Conservation (phyloP, 2,329 filamentous ascomycete species). For the Stagonosporopsis cucurbitacearum region DNA sequence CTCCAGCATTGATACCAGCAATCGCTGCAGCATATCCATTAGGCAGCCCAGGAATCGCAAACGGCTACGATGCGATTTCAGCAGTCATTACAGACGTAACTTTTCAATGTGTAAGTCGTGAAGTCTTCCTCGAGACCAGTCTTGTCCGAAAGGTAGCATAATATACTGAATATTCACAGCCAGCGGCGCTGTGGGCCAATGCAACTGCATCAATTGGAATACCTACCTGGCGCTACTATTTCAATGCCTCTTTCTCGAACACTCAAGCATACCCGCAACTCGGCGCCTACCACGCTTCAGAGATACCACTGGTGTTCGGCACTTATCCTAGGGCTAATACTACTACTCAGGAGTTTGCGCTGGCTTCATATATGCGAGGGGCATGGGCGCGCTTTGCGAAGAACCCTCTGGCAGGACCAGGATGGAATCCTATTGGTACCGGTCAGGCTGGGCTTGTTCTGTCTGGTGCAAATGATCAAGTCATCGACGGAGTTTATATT, state of each 20-base stretch:
- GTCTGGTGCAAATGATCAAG: constrained; percentile 21
- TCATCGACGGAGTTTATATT: constrained; percentile 11
- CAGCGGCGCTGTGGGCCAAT: constrained; percentile 31
- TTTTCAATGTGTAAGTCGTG: constrained; percentile 27
- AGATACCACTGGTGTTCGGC: constrained; percentile 34
- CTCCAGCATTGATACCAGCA: constrained; percentile 19
- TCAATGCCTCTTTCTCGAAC: constrained; percentile 40
- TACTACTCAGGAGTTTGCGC: constrained; percentile 29
- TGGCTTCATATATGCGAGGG: constrained; percentile 28
- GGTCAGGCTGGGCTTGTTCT: constrained; percentile 21
- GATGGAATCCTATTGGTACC: constrained; percentile 32
- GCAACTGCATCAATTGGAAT: constrained; percentile 31
- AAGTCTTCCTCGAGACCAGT: not conserved
- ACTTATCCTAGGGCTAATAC: constrained; percentile 25
- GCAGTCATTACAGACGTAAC: constrained; percentile 25
- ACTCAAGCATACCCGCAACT: constrained; percentile 21
- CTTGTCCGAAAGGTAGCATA: too few species aligned
- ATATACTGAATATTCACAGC: not conserved
- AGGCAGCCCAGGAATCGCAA: constrained; percentile 21
- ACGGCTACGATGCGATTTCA: constrained; percentile 26
- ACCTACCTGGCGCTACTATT: constrained; percentile 38
- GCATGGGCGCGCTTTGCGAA: constrained; percentile 41
- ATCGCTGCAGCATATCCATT: constrained; percentile 34
- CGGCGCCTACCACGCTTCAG: constrained; percentile 33
- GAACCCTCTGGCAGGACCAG: constrained; percentile 32